A percentile compares a stretch with the other conserved stretches of the same genome.
phyloP scores from a whole-genome alignment of 148 eudicot species.

The Polygonum aviculare region DNA sequence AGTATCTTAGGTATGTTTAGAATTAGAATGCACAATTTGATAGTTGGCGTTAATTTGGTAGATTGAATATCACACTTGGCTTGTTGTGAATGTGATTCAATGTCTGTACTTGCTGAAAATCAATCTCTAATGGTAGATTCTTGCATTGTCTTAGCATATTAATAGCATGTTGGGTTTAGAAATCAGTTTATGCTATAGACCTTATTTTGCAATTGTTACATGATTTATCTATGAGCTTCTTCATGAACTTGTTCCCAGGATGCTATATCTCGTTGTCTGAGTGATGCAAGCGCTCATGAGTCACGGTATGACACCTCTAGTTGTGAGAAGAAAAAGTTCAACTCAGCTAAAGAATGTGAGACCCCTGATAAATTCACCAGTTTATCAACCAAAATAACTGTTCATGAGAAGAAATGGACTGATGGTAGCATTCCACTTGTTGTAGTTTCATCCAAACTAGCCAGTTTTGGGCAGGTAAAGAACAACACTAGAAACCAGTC shows the following conservation, averaged over 20 bases:
- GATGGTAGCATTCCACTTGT: constrained; percentile 86
- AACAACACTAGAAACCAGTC: not conserved
- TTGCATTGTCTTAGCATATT: too few species aligned
- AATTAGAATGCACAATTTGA: too few species aligned
- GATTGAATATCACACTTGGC: too few species aligned
- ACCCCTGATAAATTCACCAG: constrained; percentile 32
- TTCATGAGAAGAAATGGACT: constrained; percentile 98
- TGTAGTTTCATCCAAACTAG: constrained; percentile 52
- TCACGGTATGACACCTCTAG: constrained; percentile 35
- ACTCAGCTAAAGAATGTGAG: constrained; percentile 20
- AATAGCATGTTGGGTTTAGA: not conserved
- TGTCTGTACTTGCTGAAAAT: too few species aligned
- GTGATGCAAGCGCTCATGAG: constrained; percentile 59
- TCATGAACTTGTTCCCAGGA: constrained; percentile 37
- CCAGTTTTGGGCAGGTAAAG: constrained; percentile 83
- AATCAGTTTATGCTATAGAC: not conserved
- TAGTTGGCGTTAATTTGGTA: too few species aligned
- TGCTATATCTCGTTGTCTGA: constrained; percentile 80
- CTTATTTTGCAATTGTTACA: not conserved
- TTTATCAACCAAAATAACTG: constrained; percentile 45
- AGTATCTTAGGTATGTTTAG: too few species aligned
- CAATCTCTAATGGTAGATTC: not conserved
- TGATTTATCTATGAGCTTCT: not conserved
- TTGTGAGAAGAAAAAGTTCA: constrained; percentile 37
- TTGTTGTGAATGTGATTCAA: not conserved